phyloP scores from a whole-genome alignment of 352 stramenopile genomes.

The Globisporangium nagaii region DNA sequence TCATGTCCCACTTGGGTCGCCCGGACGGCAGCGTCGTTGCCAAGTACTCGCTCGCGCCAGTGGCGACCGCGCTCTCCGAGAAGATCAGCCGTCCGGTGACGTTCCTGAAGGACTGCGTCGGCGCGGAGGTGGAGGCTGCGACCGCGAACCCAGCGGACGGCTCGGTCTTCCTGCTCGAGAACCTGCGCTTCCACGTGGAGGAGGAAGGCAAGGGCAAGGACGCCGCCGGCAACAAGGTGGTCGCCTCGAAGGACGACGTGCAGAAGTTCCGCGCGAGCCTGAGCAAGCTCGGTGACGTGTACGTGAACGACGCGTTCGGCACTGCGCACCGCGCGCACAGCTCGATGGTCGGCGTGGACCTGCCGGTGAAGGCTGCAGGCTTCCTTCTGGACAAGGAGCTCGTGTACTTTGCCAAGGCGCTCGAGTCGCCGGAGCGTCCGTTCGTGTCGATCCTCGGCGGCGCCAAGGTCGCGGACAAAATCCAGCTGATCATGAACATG shows the following conservation, averaged over 20 bases:
- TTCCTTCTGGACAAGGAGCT: slow-evolving; percentile 99
- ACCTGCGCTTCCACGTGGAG: slow-evolving; percentile 98
- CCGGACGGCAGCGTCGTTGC: slow-evolving; percentile 91
- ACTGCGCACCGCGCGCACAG: slow-evolving; percentile 97
- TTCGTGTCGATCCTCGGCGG: slow-evolving; percentile 98
- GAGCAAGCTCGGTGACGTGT: slow-evolving; percentile 94
- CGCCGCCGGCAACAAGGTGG: slow-evolving; percentile 76
- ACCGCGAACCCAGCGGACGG: slow-evolving; percentile 60
- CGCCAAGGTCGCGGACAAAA: slow-evolving; percentile 99
- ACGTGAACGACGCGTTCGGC: slow-evolving; percentile 99
- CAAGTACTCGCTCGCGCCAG: slow-evolving; percentile 96
- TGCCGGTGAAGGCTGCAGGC: slow-evolving; percentile 87
- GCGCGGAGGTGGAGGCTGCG: slow-evolving; percentile 80
- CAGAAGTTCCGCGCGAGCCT: slow-evolving; percentile 89
- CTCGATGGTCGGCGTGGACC: slow-evolving; percentile 96
- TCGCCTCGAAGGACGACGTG: slow-evolving; percentile 91
- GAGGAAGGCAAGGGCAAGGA: slow-evolving; percentile 92
- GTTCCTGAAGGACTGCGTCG: slow-evolving; percentile 96
- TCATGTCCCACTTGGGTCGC: slow-evolving; percentile 98
- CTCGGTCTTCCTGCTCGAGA: slow-evolving; percentile 97
- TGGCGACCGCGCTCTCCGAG: slow-evolving; percentile 89
- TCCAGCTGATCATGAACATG: slow-evolving; percentile 99
- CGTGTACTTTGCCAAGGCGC: slow-evolving; percentile 98
- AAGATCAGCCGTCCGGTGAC: slow-evolving; percentile 90
- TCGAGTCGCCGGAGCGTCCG: slow-evolving; percentile 95